phyloP scores from a whole-genome alignment of 2,329 filamentous ascomycete genomes.

The Botrytis cinerea region DNA sequence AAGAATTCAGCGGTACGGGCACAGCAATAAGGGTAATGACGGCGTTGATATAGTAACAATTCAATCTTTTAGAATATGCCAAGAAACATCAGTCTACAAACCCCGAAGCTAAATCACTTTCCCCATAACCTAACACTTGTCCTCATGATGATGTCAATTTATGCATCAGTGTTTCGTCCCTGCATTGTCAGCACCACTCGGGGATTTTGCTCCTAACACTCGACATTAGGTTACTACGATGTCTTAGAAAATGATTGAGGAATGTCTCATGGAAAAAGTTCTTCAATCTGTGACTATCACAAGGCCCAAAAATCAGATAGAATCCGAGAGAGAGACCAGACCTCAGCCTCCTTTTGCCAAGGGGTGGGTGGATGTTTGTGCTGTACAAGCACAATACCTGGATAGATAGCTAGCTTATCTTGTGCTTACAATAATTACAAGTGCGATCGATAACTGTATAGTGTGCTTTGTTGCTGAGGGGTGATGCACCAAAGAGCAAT shows the following conservation, averaged over 20 bases:
- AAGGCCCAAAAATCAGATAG: background rate
- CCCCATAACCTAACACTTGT: background rate
- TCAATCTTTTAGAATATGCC: slow-evolving; percentile 14
- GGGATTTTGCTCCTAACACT: background rate
- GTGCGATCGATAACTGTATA: background rate
- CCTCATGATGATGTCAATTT: background rate
- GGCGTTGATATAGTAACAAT: slow-evolving; percentile 17
- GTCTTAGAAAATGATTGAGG: background rate
- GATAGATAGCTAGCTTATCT: background rate
- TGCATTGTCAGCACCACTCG: slow-evolving; percentile 19
- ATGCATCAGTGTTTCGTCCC: slow-evolving; percentile 13
- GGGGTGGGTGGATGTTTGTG: background rate
- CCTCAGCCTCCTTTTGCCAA: slow-evolving; percentile 18
- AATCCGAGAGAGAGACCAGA: background rate
- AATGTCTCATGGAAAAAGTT: background rate
- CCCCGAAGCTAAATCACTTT: background rate
- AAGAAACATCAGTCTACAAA: background rate
- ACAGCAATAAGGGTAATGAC: slow-evolving; percentile 9
- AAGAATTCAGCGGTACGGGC: background rate
- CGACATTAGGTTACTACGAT: background rate
- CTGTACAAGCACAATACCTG: background rate
- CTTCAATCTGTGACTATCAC: background rate
- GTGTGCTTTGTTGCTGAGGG: background rate
- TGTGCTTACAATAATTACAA: background rate
- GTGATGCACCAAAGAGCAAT: background rate